A percentile compares a stretch with the other conserved stretches of the same genome.
phyloP scores from a whole-genome alignment of 257 asterid genomes.

The Nicotiana sylvestris region DNA sequence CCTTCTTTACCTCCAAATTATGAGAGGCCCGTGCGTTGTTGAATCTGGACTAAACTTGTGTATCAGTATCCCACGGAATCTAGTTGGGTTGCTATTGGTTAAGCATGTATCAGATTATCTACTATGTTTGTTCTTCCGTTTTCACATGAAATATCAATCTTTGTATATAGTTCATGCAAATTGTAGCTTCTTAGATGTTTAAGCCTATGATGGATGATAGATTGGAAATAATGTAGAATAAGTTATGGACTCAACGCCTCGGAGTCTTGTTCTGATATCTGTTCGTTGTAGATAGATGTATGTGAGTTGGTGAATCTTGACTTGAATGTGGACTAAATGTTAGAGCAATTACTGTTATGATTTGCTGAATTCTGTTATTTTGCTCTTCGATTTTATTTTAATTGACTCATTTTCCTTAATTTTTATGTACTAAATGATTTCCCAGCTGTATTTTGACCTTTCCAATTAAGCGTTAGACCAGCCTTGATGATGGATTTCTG shows the following conservation, averaged over 20 bases:
- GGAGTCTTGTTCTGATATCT: background rate
- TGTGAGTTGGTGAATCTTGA: background rate
- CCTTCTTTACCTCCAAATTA: constrained; percentile 88
- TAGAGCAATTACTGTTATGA: background rate
- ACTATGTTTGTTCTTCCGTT: constrained; percentile 7
- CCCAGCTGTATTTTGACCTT: background rate
- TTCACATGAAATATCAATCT: background rate
- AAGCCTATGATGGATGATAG: background rate
- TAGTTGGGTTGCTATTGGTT: background rate
- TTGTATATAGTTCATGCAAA: constrained; percentile 4
- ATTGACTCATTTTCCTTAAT: background rate
- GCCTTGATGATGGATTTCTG: too few species aligned
- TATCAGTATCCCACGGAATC: background rate
- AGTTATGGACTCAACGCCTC: background rate
- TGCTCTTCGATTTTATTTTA: background rate
- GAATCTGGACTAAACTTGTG: constrained; percentile 10
- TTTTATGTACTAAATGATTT: background rate
- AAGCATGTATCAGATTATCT: background rate
- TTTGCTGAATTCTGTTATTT: background rate
- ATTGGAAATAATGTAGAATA: background rate
- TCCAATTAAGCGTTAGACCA: background rate
- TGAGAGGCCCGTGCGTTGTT: constrained; percentile 71
- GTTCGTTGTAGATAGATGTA: background rate
- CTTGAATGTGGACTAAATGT: background rate
- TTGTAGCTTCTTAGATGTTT: constrained; percentile 1